Evolutionary conservation across 2,329 filamentous ascomycete species (phyloP).

Genomic region (Aureobasidium sp.): DNA sequence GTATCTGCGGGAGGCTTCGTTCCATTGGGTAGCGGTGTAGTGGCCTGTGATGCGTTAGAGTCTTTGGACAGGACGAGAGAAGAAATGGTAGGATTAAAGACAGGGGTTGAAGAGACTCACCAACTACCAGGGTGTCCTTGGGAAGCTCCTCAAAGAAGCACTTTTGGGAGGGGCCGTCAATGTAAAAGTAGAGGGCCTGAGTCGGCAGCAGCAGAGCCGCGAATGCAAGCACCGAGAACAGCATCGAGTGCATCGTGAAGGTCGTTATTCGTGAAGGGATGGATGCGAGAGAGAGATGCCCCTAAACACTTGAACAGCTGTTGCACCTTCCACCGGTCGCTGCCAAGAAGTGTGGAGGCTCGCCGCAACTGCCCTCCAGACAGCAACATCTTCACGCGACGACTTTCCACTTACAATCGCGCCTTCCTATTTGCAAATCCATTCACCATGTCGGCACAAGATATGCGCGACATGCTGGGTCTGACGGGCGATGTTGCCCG

Average conservation of each 20-base stretch:
- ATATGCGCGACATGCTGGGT: slow-evolving; percentile 84
- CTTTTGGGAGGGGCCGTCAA: slow-evolving; percentile 77
- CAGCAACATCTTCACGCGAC: neutral
- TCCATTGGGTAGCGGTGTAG: slow-evolving; percentile 80
- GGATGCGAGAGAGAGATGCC: neutral
- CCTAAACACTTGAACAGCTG: slow-evolving; percentile 2
- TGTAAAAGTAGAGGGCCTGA: slow-evolving; percentile 90
- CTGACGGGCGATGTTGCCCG: slow-evolving; percentile 56
- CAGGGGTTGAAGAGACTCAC: slow-evolving; percentile 38
- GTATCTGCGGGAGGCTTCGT: slow-evolving; percentile 57
- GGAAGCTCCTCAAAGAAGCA: slow-evolving; percentile 98
- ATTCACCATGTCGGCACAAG: slow-evolving; percentile 32
- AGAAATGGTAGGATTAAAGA: neutral
- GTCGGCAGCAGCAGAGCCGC: slow-evolving; percentile 47
- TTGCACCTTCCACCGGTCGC: neutral
- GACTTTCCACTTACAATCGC: neutral
- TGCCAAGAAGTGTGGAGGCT: slow-evolving; percentile 9
- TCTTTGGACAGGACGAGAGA: neutral
- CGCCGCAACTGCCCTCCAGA: neutral
- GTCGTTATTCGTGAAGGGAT: neutral
- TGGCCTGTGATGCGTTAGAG: slow-evolving; percentile 48
- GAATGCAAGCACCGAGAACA: slow-evolving; percentile 16
- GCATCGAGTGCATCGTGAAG: slow-evolving; percentile 12
- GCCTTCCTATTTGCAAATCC: neutral
- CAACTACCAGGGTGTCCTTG: slow-evolving; percentile 93